Percentiles rank a stretch among this genome's conserved stretches.
These are phyloP conservation scores for Diaporthe citriasiana DNA, from an alignment of 2,329 filamentous ascomycete species.

Conservation along the genomic window DNA sequence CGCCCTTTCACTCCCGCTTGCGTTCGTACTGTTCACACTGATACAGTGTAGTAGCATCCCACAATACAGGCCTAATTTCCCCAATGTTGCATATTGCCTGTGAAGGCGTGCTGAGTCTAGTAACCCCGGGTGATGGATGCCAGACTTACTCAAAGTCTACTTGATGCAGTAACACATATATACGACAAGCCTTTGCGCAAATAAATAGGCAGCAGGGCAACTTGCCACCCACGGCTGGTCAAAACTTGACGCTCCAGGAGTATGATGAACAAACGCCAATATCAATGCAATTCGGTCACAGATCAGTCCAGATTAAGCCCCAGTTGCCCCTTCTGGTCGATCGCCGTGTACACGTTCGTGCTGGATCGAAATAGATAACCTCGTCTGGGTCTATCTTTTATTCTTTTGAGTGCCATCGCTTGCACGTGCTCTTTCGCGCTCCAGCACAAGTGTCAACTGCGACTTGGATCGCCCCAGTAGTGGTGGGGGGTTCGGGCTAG, in stretches of 20 bases:
- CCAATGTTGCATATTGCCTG: neutral
- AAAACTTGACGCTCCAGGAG: neutral
- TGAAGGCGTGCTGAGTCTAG: constrained; percentile 10
- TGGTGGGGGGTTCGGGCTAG: constrained; percentile 59
- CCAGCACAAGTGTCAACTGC: constrained; percentile 70
- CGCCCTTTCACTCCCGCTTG: neutral
- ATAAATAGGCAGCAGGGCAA: constrained; percentile 4
- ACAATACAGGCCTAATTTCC: neutral
- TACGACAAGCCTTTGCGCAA: neutral
- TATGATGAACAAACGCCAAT: constrained; percentile 10
- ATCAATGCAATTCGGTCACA: constrained; percentile 1
- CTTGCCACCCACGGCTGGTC: neutral
- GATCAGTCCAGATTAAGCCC: neutral
- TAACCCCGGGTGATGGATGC: neutral
- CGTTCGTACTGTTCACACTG: neutral
- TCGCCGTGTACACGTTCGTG: neutral
- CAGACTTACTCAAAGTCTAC: neutral
- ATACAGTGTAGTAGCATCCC: neutral
- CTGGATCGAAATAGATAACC: neutral
- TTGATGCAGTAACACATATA: neutral
- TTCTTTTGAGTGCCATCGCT: constrained; percentile 43
- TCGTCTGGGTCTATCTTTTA: neutral
- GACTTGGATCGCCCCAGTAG: constrained; percentile 72
- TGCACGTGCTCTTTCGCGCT: constrained; percentile 62
- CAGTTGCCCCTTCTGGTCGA: neutral